Percentiles rank a stretch among this genome's conserved stretches.
Evolutionary conservation across 148 eudicot species (phyloP).

Genomic region (Arctostaphylos glauca): DNA sequence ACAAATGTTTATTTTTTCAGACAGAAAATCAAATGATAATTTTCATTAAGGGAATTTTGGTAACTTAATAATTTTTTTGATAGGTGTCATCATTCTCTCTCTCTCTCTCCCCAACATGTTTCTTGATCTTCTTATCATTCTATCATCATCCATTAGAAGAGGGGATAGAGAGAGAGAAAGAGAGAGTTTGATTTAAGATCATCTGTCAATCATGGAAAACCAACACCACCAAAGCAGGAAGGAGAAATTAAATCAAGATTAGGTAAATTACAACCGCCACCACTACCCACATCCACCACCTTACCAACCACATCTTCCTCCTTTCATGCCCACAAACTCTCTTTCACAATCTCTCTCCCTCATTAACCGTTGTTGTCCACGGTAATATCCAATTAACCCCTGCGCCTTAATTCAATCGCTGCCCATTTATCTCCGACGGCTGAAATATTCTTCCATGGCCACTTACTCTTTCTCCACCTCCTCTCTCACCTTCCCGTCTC

Average conservation of each 20-base stretch:
- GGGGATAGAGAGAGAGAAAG: neutral
- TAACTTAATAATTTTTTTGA: too few species aligned
- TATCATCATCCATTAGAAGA: neutral
- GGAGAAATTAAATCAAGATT: conserved; percentile 8
- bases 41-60: too few species aligned
- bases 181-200: neutral
- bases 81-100: conserved; percentile 12
- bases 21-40: too few species aligned
- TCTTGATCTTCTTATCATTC: conserved; percentile 4
- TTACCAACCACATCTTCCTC: conserved; percentile 37
- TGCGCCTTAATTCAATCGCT: conserved; percentile 29
- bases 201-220: conserved; percentile 25
- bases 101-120: conserved; percentile 10
- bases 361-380: neutral
- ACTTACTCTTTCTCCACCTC: conserved; percentile 67
- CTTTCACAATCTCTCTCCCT: conserved; percentile 51
- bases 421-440: conserved; percentile 72
- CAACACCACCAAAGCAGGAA: conserved; percentile 17
- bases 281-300: conserved; percentile 9
- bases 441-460: conserved; percentile 81
- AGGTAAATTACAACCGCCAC: neutral
- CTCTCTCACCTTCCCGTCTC: conserved; percentile 44
- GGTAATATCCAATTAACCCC: neutral
- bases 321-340: conserved; percentile 44
- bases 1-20: too few species aligned